Evolutionary conservation across 2,329 filamentous ascomycete genomes (phyloP).

Genomic region (Aspergillus sergii): DNA sequence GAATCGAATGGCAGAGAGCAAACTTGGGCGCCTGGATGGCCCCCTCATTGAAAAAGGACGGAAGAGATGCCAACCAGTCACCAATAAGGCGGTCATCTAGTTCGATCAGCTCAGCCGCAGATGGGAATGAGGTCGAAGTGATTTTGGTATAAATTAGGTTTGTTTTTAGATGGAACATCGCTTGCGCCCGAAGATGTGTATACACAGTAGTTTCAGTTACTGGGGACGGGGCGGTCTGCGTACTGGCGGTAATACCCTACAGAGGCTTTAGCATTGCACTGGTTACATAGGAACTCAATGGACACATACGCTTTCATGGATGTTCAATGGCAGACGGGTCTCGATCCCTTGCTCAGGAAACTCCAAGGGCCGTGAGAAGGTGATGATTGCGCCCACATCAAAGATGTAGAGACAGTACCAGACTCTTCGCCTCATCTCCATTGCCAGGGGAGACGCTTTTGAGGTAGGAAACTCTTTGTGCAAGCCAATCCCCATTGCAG

Average conservation of each 20-base stretch:
- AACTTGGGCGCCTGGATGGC: slow-evolving; percentile 23
- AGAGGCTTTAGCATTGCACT: neutral
- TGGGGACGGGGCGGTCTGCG: too few species aligned
- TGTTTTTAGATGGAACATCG: slow-evolving; percentile 32
- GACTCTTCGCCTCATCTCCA: slow-evolving; percentile 32
- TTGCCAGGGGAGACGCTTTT: slow-evolving; percentile 31
- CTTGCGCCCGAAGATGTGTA: slow-evolving; percentile 33
- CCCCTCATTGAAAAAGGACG: slow-evolving; percentile 30
- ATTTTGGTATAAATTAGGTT: slow-evolving; percentile 36
- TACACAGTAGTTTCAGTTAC: slow-evolving; percentile 29
- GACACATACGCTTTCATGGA: slow-evolving; percentile 29
- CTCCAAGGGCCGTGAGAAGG: slow-evolving; percentile 46
- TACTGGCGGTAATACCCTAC: neutral
- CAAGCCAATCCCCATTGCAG: slow-evolving; percentile 46
- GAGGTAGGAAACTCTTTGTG: slow-evolving; percentile 45
- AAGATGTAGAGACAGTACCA: slow-evolving; percentile 39
- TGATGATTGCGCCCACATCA: slow-evolving; percentile 45
- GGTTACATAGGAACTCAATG: neutral
- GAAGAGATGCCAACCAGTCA: slow-evolving; percentile 29
- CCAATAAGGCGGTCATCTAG: slow-evolving; percentile 31
- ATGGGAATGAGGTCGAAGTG: slow-evolving; percentile 33
- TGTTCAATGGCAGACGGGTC: slow-evolving; percentile 37
- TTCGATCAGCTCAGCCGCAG: slow-evolving; percentile 29
- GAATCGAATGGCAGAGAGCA: slow-evolving; percentile 28
- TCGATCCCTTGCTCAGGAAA: slow-evolving; percentile 42